Base-by-base conservation (phyloP, 2,329 filamentous ascomycete species). In the Neobulgaria alba region DNA sequence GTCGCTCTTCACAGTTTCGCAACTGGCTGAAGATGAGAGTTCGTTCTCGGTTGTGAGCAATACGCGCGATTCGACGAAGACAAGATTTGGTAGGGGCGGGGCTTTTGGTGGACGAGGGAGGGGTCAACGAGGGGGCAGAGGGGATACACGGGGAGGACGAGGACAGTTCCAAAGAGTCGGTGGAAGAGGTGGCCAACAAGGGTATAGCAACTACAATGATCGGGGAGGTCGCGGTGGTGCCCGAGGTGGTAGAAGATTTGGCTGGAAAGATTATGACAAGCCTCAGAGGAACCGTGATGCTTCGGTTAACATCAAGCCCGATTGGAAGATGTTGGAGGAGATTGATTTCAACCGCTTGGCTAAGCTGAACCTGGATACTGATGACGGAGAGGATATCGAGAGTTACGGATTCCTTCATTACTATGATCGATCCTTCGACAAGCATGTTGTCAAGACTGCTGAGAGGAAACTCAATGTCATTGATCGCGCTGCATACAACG, bases 261-360 rank as follows among this genome's bases (percentile, higher is more conserved):
- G 92, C 62, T 96, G 92, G 90, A 94, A 92, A 68, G 92, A 98
- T 63, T 95, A 88, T 63, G 92, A 98, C 71, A 96, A 96, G 79
- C 92, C 92, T 46, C 79, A 90, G 64, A 82, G 92, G 59, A 95
- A 94, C 67, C 85, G 92, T 46, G 92, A 98, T 68, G 85, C 90
- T 9, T 95, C 88, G 26, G 86, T 98, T 61, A 90, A 90, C 68
- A 88, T 96, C 66, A 93, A 93, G 68, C 78, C 89, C 16, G 89
- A 95, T 63, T 98, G 92, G 92, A 76, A 79, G 60, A 77, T 98
- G 68, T 72, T 95, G 57, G 92, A 98, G 69, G 92, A 98, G 74
- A 95, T 98, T 63, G 92, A 98, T 66, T 98, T 94, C 70, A 90
- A 87, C 70, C 84, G 92, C 53, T 77, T 98, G 54, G 75, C 78